These are phyloP conservation scores for Chalara sp. DNA, from an alignment of 2,329 filamentous ascomycete species.

Conservation along the genomic window DNA sequence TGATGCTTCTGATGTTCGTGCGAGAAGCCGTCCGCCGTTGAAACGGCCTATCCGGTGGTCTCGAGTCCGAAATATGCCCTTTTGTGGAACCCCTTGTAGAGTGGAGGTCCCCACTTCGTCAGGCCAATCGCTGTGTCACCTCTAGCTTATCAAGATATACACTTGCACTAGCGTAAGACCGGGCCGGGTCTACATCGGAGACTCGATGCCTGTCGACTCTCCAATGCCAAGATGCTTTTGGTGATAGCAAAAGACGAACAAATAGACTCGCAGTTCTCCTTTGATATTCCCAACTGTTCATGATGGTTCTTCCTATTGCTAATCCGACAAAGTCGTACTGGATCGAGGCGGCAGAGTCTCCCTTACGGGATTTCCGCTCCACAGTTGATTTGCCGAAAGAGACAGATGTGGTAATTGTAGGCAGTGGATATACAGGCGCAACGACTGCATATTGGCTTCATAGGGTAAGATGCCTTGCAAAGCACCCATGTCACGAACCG, in stretches of 20 bases:
- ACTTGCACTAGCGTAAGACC: not conserved
- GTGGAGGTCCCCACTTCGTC: not conserved
- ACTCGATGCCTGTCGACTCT: not conserved
- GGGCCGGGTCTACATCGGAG: not conserved
- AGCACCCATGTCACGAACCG: not conserved
- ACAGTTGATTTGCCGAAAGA: slow-evolving; percentile 9
- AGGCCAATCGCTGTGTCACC: not conserved
- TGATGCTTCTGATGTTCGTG: not conserved
- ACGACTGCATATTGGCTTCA: slow-evolving; percentile 19
- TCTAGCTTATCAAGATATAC: not conserved
- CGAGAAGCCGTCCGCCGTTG: not conserved
- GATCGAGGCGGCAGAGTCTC: slow-evolving; percentile 7
- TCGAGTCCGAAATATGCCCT: not conserved
- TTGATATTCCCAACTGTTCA: not conserved
- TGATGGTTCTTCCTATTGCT: slow-evolving; percentile 4
- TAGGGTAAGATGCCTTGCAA: not conserved
- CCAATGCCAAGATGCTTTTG: not conserved
- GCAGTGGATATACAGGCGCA: slow-evolving; percentile 15
- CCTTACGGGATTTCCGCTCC: slow-evolving; percentile 8
- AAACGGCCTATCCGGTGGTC: too few species aligned
- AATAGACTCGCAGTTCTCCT: not conserved
- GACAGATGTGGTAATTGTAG: slow-evolving; percentile 18
- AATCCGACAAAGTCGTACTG: slow-evolving; percentile 12
- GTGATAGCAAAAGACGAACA: not conserved
- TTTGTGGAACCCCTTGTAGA: not conserved